Percentiles rank a stretch among this genome's conserved stretches.
Conservation (phyloP, 352 stramenopile species). For the Phytophthora nicotianae region DNA sequence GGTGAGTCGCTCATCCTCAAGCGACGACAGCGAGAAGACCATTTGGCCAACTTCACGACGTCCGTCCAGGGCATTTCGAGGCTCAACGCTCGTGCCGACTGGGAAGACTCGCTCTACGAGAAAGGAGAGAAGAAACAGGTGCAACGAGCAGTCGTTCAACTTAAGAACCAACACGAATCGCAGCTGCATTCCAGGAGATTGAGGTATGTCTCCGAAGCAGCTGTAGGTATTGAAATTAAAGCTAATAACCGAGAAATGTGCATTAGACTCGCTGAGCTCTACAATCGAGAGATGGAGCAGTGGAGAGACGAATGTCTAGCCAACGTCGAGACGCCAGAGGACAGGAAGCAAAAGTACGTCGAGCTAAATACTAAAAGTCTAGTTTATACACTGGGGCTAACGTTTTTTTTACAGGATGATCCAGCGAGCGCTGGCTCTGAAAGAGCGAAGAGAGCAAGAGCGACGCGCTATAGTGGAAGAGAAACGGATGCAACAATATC, state of each 20-base stretch:
- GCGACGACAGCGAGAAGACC: slow-evolving; percentile 68
- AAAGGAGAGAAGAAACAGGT: slow-evolving; percentile 61
- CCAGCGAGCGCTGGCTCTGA: slow-evolving; percentile 71
- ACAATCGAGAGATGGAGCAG: slow-evolving; percentile 77
- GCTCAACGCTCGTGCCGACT: slow-evolving; percentile 68
- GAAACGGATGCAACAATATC: slow-evolving; percentile 79
- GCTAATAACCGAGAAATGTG: not conserved
- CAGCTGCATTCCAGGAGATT: slow-evolving; percentile 67
- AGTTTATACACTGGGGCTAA: no score
- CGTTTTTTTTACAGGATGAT: slow-evolving; percentile 66
- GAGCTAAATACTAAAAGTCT: not conserved
- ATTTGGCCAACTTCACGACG: slow-evolving; percentile 55
- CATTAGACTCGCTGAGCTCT: slow-evolving; percentile 66
- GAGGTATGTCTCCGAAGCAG: slow-evolving; percentile 24
- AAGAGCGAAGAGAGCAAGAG: slow-evolving; percentile 65
- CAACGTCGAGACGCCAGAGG: slow-evolving; percentile 79
- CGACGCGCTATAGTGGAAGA: slow-evolving; percentile 68
- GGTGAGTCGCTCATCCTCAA: slow-evolving; percentile 80
- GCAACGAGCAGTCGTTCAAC: slow-evolving; percentile 41
- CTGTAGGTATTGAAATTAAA: slow-evolving; percentile 1
- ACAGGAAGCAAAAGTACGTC: slow-evolving; percentile 76
- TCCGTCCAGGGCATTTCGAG: slow-evolving; percentile 56
- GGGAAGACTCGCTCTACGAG: slow-evolving; percentile 65
- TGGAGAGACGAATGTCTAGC: slow-evolving; percentile 69
- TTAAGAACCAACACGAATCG: slow-evolving; percentile 83